These are phyloP conservation scores for Penicillium expansum DNA, from an alignment of 2,329 filamentous ascomycete species.

Conservation along the genomic window DNA sequence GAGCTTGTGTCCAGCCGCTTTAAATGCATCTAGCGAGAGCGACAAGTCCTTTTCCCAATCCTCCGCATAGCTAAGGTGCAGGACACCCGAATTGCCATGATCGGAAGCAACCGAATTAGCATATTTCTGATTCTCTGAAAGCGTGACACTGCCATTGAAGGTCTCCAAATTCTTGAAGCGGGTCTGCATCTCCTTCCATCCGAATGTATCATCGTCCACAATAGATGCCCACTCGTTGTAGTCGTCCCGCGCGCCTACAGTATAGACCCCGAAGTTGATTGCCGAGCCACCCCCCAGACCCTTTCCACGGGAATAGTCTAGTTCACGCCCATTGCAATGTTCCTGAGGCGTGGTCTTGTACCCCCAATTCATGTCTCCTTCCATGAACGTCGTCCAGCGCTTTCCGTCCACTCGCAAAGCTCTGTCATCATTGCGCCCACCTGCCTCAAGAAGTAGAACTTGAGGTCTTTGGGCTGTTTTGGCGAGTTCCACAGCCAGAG, in stretches of 20 bases:
- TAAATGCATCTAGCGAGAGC: conserved; percentile 48
- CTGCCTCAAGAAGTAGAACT: conserved; percentile 62
- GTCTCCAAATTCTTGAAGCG: conserved; percentile 55
- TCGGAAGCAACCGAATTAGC: conserved; percentile 44
- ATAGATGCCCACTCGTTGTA: conserved; percentile 60
- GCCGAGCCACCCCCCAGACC: conserved; percentile 54
- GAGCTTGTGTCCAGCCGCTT: conserved; percentile 48
- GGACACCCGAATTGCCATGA: conserved; percentile 51
- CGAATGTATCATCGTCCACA: conserved; percentile 55
- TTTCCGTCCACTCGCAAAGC: conserved; percentile 53
- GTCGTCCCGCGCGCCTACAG: conserved; percentile 57
- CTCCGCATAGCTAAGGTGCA: conserved; percentile 50
- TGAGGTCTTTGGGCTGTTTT: conserved; percentile 47
- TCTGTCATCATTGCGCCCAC: conserved; percentile 49
- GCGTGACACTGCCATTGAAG: conserved; percentile 47
- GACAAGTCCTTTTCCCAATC: conserved; percentile 52
- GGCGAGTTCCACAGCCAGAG: conserved; percentile 55
- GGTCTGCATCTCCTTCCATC: conserved; percentile 53
- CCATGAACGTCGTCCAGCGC: conserved; percentile 53
- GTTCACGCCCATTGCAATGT: conserved; percentile 43
- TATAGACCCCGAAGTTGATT: conserved; percentile 57
- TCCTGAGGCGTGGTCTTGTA: conserved; percentile 52
- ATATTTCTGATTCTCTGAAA: conserved; percentile 46
- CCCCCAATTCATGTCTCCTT: conserved; percentile 51
- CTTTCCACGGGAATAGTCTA: conserved; percentile 52